A percentile compares a stretch with the other conserved stretches of the same genome.
These are phyloP conservation scores for Fragaria nilgerrensis DNA, from an alignment of 306 rosid genomes.

Conservation along the genomic window DNA sequence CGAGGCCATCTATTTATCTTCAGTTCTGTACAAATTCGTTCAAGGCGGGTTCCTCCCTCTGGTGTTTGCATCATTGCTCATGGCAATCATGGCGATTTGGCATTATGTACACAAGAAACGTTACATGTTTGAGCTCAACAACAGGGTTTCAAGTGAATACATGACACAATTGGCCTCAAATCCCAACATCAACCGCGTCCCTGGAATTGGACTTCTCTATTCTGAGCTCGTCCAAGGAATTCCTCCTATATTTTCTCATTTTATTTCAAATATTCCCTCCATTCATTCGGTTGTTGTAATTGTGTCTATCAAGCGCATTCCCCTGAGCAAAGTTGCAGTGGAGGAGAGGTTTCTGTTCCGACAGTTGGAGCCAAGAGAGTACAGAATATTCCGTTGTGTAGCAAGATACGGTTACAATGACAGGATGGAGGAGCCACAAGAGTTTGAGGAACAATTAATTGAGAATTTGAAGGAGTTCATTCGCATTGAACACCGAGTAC, in stretches of 20 bases:
- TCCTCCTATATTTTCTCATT: slow-evolving; percentile 77
- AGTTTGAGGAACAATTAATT: slow-evolving; percentile 59
- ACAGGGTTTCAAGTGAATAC: slow-evolving; percentile 60
- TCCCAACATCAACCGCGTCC: slow-evolving; percentile 48
- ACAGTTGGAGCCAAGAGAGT: slow-evolving; percentile 58
- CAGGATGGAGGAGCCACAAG: slow-evolving; percentile 28
- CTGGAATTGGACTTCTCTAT: slow-evolving; percentile 65
- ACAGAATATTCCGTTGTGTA: slow-evolving; percentile 62
- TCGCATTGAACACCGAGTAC: slow-evolving; percentile 32
- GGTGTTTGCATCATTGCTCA: slow-evolving; percentile 39
- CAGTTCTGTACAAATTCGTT: slow-evolving; percentile 58
- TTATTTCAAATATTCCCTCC: slow-evolving; percentile 53
- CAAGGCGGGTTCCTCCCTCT: slow-evolving; percentile 78
- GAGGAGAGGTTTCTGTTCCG: slow-evolving; percentile 75
- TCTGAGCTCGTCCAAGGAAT: slow-evolving; percentile 83
- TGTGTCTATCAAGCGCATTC: slow-evolving; percentile 70
- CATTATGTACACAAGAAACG: slow-evolving; percentile 68
- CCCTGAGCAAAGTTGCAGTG: slow-evolving; percentile 45
- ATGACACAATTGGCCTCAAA: slow-evolving; percentile 36
- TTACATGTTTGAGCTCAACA: slow-evolving; percentile 59
- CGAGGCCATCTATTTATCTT: slow-evolving; percentile 45
- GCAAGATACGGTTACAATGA: slow-evolving; percentile 84
- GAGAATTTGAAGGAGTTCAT: slow-evolving; percentile 54
- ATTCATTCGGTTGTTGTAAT: slow-evolving; percentile 66
- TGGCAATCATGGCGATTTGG: slow-evolving; percentile 62